Percentiles rank a stretch among this genome's conserved stretches.
These are phyloP conservation scores for Pinguiococcus pyrenoidosus DNA, from an alignment of 108 stramenopile species.

Conservation along the genomic window DNA sequence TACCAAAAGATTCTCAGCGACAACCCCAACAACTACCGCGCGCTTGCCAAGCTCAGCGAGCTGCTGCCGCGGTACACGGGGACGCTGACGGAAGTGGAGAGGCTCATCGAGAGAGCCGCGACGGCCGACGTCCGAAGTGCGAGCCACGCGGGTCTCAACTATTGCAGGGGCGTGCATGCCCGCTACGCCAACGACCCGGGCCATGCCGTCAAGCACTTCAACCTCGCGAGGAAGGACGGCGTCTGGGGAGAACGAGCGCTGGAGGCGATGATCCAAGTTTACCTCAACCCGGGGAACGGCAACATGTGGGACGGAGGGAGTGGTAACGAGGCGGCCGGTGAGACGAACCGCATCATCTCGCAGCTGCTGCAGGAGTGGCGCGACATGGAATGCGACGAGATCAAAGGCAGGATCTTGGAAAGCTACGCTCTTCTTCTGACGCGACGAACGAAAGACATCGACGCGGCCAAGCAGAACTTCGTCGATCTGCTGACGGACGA, in stretches of 20 bases:
- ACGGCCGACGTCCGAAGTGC: slow-evolving; percentile 7
- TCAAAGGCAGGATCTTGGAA: slow-evolving; percentile 15
- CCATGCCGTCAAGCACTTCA: slow-evolving; percentile 39
- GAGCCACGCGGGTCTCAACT: slow-evolving; percentile 35
- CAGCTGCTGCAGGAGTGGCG: no score
- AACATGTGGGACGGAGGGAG: slow-evolving; percentile 30
- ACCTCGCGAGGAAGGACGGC: slow-evolving; percentile 33
- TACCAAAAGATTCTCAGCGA: slow-evolving; percentile 20
- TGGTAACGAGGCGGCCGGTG: background rate
- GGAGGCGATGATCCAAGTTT: slow-evolving; percentile 43
- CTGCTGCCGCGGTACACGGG: slow-evolving; percentile 40
- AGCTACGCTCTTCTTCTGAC: slow-evolving; percentile 20
- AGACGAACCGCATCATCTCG: slow-evolving; percentile 9
- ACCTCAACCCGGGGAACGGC: slow-evolving; percentile 45
- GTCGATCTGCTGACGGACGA: slow-evolving; percentile 35
- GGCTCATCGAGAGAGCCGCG: slow-evolving; percentile 30
- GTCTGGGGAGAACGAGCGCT: slow-evolving; percentile 38
- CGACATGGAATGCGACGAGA: no score
- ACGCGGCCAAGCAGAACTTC: slow-evolving; percentile 35
- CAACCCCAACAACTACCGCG: slow-evolving; percentile 30
- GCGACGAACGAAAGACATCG: slow-evolving; percentile 19
- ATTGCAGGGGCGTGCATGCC: slow-evolving; percentile 37
- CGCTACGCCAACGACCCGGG: slow-evolving; percentile 34
- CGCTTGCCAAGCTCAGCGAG: slow-evolving; percentile 25
- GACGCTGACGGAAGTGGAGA: slow-evolving; percentile 19